phyloP scores from a whole-genome alignment of 2,329 filamentous ascomycete genomes.

The Exophiala mesophila region DNA sequence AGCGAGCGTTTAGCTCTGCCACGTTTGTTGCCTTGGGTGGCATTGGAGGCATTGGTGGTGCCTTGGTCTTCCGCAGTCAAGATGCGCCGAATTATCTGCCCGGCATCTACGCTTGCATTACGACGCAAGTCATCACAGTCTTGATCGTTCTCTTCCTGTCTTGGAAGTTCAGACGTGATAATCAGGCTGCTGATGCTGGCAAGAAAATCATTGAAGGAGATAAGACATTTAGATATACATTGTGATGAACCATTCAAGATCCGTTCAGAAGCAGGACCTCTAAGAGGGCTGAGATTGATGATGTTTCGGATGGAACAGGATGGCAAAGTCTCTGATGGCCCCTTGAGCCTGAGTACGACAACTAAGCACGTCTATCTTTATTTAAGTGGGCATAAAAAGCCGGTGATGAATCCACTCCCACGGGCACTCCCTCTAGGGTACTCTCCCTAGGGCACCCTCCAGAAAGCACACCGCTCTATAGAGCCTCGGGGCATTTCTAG shows the following conservation, averaged over 20 bases:
- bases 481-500: too few relatives aligned
- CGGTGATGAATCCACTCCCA: too few relatives aligned
- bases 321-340: too few relatives aligned
- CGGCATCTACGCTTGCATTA: slow-evolving; percentile 27
- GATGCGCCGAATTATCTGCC: slow-evolving; percentile 32
- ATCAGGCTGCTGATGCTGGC: slow-evolving; percentile 28
- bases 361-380: too few relatives aligned
- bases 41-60: slow-evolving; percentile 70
- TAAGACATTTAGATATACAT: slow-evolving; percentile 34
- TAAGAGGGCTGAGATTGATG: too few relatives aligned
- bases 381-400: too few relatives aligned
- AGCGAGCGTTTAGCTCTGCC: background rate
- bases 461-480: too few relatives aligned
- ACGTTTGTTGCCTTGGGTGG: slow-evolving; percentile 38
- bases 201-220: slow-evolving; percentile 45
- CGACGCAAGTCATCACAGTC: slow-evolving; percentile 55
- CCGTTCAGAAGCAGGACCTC: background rate
- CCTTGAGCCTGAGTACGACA: too few relatives aligned
- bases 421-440: too few relatives aligned
- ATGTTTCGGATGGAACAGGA: too few relatives aligned
- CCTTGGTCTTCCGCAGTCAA: slow-evolving; percentile 59
- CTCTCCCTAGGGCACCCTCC: too few relatives aligned
- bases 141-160: slow-evolving; percentile 49
- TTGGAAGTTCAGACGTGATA: slow-evolving; percentile 49
- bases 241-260: slow-evolving; percentile 5